Evolutionary conservation across 768 basidiomycete genomes (phyloP), one percentile per base, ranked within the genome.

Genomic region (Suillus ampliporus): DNA sequence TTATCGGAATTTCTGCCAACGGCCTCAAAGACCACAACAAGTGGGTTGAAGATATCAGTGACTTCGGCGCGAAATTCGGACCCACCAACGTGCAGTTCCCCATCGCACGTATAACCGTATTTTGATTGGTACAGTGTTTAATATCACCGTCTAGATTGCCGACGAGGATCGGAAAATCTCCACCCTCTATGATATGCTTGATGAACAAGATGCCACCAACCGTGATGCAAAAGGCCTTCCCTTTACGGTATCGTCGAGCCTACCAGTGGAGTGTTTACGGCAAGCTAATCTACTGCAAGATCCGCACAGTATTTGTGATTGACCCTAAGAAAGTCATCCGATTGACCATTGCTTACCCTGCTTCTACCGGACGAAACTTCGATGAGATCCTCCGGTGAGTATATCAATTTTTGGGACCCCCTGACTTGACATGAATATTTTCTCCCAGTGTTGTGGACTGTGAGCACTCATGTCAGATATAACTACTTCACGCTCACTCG

Each of bases 281-380:
- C 4, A 51, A 23, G 23, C 57, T 62, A 41, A 66, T 48, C 50
- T 60, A 57, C n/a, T 28, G 50, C 19, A 61, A 93, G 90, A 88
- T 99, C 78, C 91, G 97, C 64, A 97, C 95, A 9, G 97, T 99
- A 64, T 99, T 97, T 78, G 81, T 99, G 67, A 94, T 99, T 71
- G 97, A 99, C 80, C 96, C 97, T 50, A 94, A 94, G 80, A 95
- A 97, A 81, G 84, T 87, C 70, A 97, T 99, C 74, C 92, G 97
- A 65, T 80, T 97, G 70, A 92, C 88, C 17, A 70, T 99, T 67
- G 80, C 94, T 31, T 99, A 99, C 82, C 97, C 97, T 62, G 96
- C 97, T 54, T 90, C 94, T 14, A 95, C 96, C 69, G 97, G 97
- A 48, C 91, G 95, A 71, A 96, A 95, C 84, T 97, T 97, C 74